Evolutionary conservation across 73 alveolate genomes (phyloP), one percentile per base, ranked within the genome.

Genomic region (Paramecium tetraurelia): DNA sequence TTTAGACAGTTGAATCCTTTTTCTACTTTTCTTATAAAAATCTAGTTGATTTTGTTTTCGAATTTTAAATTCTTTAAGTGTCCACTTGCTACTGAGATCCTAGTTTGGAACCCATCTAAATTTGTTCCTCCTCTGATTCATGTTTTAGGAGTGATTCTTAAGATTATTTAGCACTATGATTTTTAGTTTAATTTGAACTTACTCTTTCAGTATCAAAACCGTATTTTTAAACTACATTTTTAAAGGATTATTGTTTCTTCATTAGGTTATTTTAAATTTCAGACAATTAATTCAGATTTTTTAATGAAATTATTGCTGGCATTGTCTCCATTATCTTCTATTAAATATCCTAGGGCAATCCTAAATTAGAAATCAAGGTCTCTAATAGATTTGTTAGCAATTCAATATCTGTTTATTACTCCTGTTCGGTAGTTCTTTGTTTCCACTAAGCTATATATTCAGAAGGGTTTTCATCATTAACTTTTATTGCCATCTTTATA

Each of bases 371-470:
- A 38, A 75, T 38, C 5, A 75, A 38, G 10, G 11, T 9, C 2
- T 75, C 14, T 12, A 75, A 31, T 8, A 75, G 6, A 75, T 35
- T 41, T 1, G 59, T 21, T 12, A 75, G 3, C 5, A 75, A 75
- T 75, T 75, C 87, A 0, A 38, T 29, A n/a, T 75, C 87, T 29
- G 87, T 75, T 38, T 75, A 38, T 41, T 38, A 16, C 10, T 75
- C 87, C 21, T 29, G 10, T 10, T 75, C 87, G 2, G 11, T 0
- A 5, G 59, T 38, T 75, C 87, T 75, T 38, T 35, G 21, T 75
- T 75, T 75, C 87, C 87, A 75, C n/a, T 14, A 38, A 16, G 87
- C 59, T 10, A 41, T 20, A 75, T 75, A 75, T 38, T 75, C 68
- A 11, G 59, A 4, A 35, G 38, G 18, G n/a, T 75, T 41, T 38